A percentile compares a stretch with the other conserved stretches of the same genome.
phyloP scores from a whole-genome alignment of 192 early-diverging fungal genomes.

The Backusella westeae region DNA sequence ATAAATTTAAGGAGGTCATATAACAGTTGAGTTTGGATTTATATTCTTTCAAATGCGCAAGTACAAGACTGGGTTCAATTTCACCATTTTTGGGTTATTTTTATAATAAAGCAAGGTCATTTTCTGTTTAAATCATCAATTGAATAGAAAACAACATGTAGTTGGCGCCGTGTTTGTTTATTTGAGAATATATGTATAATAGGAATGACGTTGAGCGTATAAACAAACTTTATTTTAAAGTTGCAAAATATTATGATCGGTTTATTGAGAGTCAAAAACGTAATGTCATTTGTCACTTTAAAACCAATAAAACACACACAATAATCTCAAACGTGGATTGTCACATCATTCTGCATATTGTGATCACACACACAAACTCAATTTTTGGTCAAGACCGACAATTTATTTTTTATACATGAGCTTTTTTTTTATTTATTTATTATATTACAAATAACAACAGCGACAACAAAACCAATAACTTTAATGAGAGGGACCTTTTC shows the following conservation, averaged over 20 bases:
- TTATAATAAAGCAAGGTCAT: no score
- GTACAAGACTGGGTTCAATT: background rate
- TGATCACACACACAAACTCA: background rate
- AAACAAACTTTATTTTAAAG: no score
- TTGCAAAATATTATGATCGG: no score
- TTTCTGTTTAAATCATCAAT: background rate
- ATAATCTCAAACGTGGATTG: background rate
- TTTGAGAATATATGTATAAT: no score
- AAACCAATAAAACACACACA: background rate
- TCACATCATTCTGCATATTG: slow-evolving; percentile 5
- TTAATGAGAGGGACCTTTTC: background rate
- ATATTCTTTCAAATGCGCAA: background rate
- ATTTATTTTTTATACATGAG: background rate
- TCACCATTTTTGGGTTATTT: no score
- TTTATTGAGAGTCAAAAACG: background rate
- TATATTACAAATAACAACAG: background rate
- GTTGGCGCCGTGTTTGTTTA: background rate
- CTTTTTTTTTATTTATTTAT: background rate
- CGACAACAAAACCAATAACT: background rate
- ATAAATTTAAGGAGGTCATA: background rate
- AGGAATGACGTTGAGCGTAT: background rate
- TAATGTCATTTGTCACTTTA: background rate
- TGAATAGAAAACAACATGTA: background rate
- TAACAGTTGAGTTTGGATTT: background rate
- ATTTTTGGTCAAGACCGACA: background rate